A percentile compares a stretch with the other conserved stretches of the same genome.
Evolutionary conservation across 805 yeast genomes (phyloP).

Genomic region (Candida anglica): DNA sequence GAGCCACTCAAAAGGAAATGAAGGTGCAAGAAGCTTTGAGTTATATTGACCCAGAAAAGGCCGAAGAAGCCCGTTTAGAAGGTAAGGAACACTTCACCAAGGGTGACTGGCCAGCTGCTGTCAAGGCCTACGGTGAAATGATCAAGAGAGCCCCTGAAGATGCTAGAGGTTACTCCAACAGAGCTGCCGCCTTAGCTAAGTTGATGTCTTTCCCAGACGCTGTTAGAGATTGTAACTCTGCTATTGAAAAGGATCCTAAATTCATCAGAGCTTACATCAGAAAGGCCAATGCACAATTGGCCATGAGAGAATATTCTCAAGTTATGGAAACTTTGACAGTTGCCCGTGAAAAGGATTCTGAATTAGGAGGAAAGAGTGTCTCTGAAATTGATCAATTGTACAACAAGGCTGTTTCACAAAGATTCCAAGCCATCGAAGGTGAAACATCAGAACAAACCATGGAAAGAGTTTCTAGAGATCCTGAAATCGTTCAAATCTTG

Average conservation of each 20-base stretch:
- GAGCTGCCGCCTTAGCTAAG: constrained; percentile 96
- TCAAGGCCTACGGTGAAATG: constrained; percentile 92
- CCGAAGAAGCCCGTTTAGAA: constrained; percentile 89
- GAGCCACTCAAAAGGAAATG: constrained; percentile 81
- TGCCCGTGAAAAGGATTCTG: constrained; percentile 74
- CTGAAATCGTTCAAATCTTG: constrained; percentile 86
- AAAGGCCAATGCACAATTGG: constrained; percentile 91
- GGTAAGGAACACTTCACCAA: constrained; percentile 88
- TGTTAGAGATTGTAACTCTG: constrained; percentile 84
- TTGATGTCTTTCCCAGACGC: constrained; percentile 97
- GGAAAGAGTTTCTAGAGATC: constrained; percentile 86
- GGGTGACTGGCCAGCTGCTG: constrained; percentile 96
- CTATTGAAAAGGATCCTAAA: constrained; percentile 81
- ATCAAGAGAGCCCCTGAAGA: constrained; percentile 95
- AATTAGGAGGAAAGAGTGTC: constrained; percentile 54
- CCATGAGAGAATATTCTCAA: constrained; percentile 80
- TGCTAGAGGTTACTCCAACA: constrained; percentile 94
- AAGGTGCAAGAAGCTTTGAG: constrained; percentile 73
- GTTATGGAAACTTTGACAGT: constrained; percentile 76
- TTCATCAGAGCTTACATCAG: constrained; percentile 95
- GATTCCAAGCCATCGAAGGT: constrained; percentile 79
- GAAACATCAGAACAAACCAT: constrained; percentile 94
- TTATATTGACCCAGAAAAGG: constrained; percentile 85
- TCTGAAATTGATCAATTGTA: constrained; percentile 80
- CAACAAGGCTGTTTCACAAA: constrained; percentile 69